Evolutionary conservation across 2,329 filamentous ascomycete species (phyloP), one percentile per base, ranked within the genome.

Genomic region (Lachnellula cervina): DNA sequence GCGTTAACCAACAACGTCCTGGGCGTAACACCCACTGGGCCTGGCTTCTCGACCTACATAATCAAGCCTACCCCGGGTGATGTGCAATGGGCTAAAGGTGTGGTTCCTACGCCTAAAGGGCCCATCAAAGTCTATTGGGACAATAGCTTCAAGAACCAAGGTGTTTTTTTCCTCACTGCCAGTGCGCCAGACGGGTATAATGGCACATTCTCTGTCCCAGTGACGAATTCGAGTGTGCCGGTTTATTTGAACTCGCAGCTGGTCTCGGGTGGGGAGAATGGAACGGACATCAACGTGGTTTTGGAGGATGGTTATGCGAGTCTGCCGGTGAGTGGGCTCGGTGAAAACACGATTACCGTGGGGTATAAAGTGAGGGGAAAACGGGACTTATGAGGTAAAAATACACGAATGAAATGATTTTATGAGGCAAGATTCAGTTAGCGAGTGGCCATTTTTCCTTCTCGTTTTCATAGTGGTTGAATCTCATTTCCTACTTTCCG

Each of bases 1-100:
- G 64, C 77, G 6, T 59, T 79, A 57, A 75, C 67, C 5, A 74
- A 73, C 45, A 74, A 76, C 42, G 70, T 80, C 1, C 69, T 80
- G 0, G 78, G 78, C 2, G 72, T 80, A 4, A 70, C 60, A 47
- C 77, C 78, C 1, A 66, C 69, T 5, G 68, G 66, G 4, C 74
- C 75, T 0, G 78, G 77, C 0, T 80, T 79, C 57, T 51, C 55
- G 14, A 64, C 65, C 1, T 80, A 74, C 71, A 64, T 55, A 2
- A 65, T 80, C 1, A 69, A 66, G 47, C 77, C 77, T 0, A 60
- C 68, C 5, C 66, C 67, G 3, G 65, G 66, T 0, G 66, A 68
- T 37, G 52, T 78, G 16, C 66, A 59, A 1, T 79, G 76, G 75
- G 76, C 77, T 0, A 69, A 68, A 42, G 77, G 76, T 1, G 60